These are phyloP conservation scores for Venturia nashicola DNA, from an alignment of 2,329 filamentous ascomycete genomes.

Conservation along the genomic window DNA sequence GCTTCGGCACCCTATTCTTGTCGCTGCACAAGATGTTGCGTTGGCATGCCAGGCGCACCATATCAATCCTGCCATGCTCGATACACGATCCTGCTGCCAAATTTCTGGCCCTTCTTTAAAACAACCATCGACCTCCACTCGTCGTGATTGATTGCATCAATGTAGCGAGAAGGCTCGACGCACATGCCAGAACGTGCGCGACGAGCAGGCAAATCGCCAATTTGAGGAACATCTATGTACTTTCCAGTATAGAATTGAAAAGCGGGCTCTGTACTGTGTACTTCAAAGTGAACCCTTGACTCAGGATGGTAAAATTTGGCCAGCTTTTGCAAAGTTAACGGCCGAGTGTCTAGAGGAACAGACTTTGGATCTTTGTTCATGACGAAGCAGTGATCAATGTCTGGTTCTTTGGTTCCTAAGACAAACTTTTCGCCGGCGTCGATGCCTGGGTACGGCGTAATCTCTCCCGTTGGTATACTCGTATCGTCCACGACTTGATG, in stretches of 20 bases:
- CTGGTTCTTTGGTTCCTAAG: conserved; percentile 57
- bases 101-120: conserved; percentile 73
- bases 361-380: conserved; percentile 49
- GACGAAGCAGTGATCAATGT: conserved; percentile 86
- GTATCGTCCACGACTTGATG: conserved; percentile 64
- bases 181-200: conserved; percentile 68
- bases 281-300: conserved; percentile 69
- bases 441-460: conserved; percentile 53
- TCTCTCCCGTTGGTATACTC: conserved; percentile 61
- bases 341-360: conserved; percentile 39
- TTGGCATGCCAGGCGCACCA: not conserved
- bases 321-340: conserved; percentile 50
- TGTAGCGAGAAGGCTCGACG: conserved; percentile 81
- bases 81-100: conserved; percentile 73
- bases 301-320: conserved; percentile 62
- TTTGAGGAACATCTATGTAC: conserved; percentile 63
- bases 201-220: conserved; percentile 47
- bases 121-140: conserved; percentile 70
- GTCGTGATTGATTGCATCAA: conserved; percentile 74
- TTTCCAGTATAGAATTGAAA: conserved; percentile 97
- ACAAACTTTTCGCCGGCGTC: conserved; percentile 56
- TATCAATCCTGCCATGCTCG: conserved; percentile 63
- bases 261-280: conserved; percentile 82
- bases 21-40: not conserved
- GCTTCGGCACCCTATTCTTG: not conserved